Conservation (phyloP, 176 grass and related monocot genomes). For the Oryza glaberrima region DNA sequence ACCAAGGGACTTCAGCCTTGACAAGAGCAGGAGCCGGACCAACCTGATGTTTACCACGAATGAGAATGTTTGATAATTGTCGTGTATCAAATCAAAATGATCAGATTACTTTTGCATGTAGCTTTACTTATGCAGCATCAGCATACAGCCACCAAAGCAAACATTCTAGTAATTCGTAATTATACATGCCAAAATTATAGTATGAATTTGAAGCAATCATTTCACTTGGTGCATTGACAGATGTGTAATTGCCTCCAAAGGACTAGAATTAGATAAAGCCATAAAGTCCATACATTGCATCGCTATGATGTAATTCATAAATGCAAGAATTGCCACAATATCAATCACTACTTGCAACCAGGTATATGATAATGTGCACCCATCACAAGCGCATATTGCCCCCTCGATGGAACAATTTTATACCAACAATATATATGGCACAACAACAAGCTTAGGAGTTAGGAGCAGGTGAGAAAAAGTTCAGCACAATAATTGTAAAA, state of each 20-base stretch:
- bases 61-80: slow-evolving; percentile 16
- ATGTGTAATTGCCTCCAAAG: neutral
- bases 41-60: slow-evolving; percentile 43
- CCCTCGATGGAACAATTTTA: neutral
- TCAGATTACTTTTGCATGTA: neutral
- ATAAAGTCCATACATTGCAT: neutral
- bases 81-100: slow-evolving; percentile 23
- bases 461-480: neutral
- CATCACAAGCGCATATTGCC: neutral
- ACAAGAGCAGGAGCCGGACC: slow-evolving; percentile 50
- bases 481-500: neutral
- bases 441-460: neutral
- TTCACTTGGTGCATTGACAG: neutral
- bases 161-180: neutral
- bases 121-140: neutral
- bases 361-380: neutral
- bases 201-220: neutral
- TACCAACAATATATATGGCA: neutral
- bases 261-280: neutral
- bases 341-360: neutral
- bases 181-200: neutral
- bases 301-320: slow-evolving; percentile 13
- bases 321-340: neutral
- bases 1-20: slow-evolving; percentile 91
- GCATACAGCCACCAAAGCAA: neutral